phyloP scores from a whole-genome alignment of 768 basidiomycete genomes.

The Macrolepiota albuminosa region DNA sequence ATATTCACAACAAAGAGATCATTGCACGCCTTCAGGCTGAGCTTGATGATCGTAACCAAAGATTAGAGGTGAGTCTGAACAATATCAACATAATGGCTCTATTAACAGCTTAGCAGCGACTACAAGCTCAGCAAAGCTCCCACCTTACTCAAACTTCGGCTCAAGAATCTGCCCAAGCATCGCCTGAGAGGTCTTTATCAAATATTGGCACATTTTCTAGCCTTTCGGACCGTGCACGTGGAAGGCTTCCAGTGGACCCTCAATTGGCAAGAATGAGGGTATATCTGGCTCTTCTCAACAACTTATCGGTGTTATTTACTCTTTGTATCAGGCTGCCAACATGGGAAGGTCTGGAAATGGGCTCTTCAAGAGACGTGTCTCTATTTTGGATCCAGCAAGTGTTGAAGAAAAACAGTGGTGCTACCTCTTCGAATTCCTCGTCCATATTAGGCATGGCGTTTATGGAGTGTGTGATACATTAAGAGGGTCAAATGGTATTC shows the following conservation, averaged over 20 bases:
- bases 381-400: no score
- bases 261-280: background rate
- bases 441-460: background rate
- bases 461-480: background rate
- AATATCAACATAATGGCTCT: background rate
- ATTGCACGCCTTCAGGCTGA: background rate
- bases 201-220: background rate
- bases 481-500: background rate
- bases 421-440: no score
- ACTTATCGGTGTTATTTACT: background rate
- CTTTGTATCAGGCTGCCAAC: background rate
- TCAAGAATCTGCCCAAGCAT: background rate
- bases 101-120: background rate
- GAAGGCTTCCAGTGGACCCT: background rate
- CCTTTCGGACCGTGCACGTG: background rate
- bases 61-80: background rate
- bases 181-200: background rate
- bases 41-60: background rate
- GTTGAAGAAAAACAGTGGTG: no score
- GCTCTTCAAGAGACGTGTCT: no score
- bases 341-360: no score
- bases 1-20: background rate
- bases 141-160: background rate
- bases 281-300: background rate
- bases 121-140: background rate